phyloP scores from a whole-genome alignment of 2,329 filamentous ascomycete genomes.

The Pyrenophora teres region DNA sequence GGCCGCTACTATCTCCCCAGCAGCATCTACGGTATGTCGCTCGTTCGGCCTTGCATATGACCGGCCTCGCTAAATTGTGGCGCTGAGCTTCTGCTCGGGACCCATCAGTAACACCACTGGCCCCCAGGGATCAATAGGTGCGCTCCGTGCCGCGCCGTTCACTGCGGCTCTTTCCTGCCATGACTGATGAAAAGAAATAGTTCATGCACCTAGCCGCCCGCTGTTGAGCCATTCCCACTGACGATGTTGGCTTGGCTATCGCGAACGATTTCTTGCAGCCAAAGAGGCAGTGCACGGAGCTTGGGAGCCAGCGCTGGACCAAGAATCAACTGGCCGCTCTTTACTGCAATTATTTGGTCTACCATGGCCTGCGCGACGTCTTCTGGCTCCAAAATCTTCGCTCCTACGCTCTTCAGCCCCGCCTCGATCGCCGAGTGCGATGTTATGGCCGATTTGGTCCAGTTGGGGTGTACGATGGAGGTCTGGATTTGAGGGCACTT shows the following conservation, averaged over 20 bases:
- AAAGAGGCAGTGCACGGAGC: conserved; percentile 38
- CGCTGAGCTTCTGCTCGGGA: neutral
- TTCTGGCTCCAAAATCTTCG: conserved; percentile 46
- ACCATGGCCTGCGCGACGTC: conserved; percentile 51
- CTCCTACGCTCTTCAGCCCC: conserved; percentile 38
- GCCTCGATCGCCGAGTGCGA: conserved; percentile 32
- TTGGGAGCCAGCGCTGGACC: conserved; percentile 33
- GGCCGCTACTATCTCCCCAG: neutral
- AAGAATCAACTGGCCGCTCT: conserved; percentile 50
- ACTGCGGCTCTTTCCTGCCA: neutral
- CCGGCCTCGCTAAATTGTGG: conserved; percentile 3
- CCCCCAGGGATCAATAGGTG: conserved; percentile 7
- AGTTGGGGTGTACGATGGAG: conserved; percentile 50
- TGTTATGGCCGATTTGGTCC: conserved; percentile 49
- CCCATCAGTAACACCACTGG: conserved; percentile 1
- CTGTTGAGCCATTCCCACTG: conserved; percentile 33
- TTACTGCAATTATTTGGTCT: conserved; percentile 49
- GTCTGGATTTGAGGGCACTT: conserved; percentile 51
- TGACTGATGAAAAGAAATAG: conserved; percentile 7
- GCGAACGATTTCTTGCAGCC: conserved; percentile 43
- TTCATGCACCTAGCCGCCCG: conserved; percentile 16
- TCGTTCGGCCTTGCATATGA: conserved; percentile 1
- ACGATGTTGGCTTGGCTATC: conserved; percentile 39
- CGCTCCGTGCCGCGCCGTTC: conserved; percentile 1
- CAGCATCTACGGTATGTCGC: neutral